These are phyloP conservation scores for Discostella stelligeroides DNA, from an alignment of 108 stramenopile species.

Conservation along the genomic window DNA sequence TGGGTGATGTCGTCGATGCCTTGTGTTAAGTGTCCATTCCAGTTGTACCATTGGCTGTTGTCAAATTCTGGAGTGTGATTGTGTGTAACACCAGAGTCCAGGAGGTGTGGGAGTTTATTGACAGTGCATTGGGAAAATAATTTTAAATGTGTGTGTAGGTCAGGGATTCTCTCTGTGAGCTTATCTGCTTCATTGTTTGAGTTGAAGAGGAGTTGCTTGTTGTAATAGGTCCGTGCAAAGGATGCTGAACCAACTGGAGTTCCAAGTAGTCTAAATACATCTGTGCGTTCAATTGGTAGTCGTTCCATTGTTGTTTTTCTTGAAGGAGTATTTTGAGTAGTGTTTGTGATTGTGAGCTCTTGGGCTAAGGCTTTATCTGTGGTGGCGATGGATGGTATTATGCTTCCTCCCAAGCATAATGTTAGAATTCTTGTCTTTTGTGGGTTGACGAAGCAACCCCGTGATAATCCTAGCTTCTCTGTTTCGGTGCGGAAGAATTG, in stretches of 20 bases:
- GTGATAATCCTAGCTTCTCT: neutral
- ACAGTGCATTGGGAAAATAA: slow-evolving; percentile 19
- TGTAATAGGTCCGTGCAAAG: slow-evolving; percentile 1
- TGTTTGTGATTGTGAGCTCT: neutral
- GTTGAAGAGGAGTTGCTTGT: neutral
- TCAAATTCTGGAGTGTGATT: slow-evolving; percentile 9
- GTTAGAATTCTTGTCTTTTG: slow-evolving; percentile 19
- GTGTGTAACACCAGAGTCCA: slow-evolving; percentile 8
- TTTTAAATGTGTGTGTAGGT: slow-evolving; percentile 18
- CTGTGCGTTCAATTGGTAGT: slow-evolving; percentile 11
- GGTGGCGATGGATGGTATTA: neutral
- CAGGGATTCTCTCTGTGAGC: neutral
- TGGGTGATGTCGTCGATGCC: neutral
- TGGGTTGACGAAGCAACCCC: slow-evolving; percentile 10
- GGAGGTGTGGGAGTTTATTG: slow-evolving; percentile 18
- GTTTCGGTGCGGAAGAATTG: slow-evolving; percentile 4
- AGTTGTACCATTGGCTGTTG: slow-evolving; percentile 15
- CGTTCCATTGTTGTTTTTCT: neutral
- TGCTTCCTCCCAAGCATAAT: neutral
- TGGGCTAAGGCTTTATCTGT: slow-evolving; percentile 2
- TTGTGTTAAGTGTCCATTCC: slow-evolving; percentile 5
- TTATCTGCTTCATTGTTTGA: too few species aligned
- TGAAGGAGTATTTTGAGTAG: slow-evolving; percentile 4
- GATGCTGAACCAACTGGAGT: slow-evolving; percentile 10
- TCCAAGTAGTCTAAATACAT: slow-evolving; percentile 16